These are phyloP conservation scores for Trichoderma asperellum DNA, from an alignment of 2,329 filamentous ascomycete genomes.

Conservation along the genomic window DNA sequence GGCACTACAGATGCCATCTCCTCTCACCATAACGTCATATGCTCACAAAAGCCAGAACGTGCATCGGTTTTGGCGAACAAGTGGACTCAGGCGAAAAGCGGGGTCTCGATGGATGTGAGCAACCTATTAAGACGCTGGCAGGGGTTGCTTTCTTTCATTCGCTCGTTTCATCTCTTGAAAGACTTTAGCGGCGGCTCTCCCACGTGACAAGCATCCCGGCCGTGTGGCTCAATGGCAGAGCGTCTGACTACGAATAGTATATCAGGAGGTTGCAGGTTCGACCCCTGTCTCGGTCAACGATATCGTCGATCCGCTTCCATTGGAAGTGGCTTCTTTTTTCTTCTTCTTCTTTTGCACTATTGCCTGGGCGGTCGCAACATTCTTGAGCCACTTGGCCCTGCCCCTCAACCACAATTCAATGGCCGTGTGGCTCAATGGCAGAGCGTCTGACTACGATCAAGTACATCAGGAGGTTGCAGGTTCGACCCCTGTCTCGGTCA, in stretches of 20 bases:
- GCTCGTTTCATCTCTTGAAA: constrained; percentile 9
- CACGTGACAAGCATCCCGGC: constrained; percentile 32
- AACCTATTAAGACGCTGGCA: not conserved
- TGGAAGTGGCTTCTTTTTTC: not conserved
- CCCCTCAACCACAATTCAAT: not conserved
- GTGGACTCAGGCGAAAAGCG: constrained; percentile 24
- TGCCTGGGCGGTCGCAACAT: not conserved
- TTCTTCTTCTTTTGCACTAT: not conserved
- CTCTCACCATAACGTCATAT: constrained; percentile 20
- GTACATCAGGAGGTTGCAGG: constrained; percentile 29
- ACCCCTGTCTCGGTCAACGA: constrained; percentile 34
- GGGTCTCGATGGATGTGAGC: not conserved
- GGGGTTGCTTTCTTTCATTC: not conserved
- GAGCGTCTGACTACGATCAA: constrained; percentile 28
- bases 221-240: constrained; percentile 48
- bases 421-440: constrained; percentile 29
- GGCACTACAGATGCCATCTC: not conserved
- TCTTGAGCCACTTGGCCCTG: not conserved
- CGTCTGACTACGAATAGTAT: constrained; percentile 47
- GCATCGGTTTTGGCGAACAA: constrained; percentile 27
- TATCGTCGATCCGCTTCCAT: not conserved
- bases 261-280: constrained; percentile 36
- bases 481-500: constrained; percentile 29
- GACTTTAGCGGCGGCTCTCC: not conserved
- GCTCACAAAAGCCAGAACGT: constrained; percentile 15